These are phyloP conservation scores for Solanum sejunctum DNA, from an alignment of 257 asterid genomes.

Conservation along the genomic window DNA sequence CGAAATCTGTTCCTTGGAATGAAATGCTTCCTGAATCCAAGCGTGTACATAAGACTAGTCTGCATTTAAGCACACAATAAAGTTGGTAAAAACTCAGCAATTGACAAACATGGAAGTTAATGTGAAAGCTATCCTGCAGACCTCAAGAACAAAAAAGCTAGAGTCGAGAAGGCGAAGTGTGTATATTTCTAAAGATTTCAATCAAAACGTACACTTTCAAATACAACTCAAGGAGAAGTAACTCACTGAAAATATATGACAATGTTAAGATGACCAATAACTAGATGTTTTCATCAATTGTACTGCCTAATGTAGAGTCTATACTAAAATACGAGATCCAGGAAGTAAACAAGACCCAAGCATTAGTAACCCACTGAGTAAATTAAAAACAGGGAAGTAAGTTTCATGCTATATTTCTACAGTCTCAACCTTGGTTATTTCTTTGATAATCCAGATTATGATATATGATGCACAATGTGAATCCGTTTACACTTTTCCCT, in stretches of 20 bases:
- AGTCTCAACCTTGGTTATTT: neutral
- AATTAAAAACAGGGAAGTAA: neutral
- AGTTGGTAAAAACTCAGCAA: neutral
- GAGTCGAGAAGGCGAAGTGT: neutral
- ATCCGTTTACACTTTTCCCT: neutral
- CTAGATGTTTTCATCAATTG: neutral
- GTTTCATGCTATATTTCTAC: neutral
- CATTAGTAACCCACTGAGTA: neutral
- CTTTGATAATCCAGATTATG: neutral
- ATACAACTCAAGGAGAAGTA: neutral
- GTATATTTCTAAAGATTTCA: neutral
- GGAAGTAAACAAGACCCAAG: neutral
- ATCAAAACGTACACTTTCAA: neutral
- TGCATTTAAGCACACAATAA: slow-evolving; percentile 22
- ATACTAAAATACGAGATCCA: neutral
- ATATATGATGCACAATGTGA: neutral
- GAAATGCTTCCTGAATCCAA: slow-evolving; percentile 47
- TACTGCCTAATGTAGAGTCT: neutral
- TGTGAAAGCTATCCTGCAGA: neutral
- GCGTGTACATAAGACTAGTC: slow-evolving; percentile 84
- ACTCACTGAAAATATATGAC: neutral
- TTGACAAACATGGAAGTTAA: neutral
- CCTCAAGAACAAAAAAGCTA: neutral
- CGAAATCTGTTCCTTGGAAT: slow-evolving; percentile 73
- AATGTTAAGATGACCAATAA: neutral